Evolutionary conservation across 768 basidiomycete genomes (phyloP).

Genomic region (Pleurotus cornucopiae): DNA sequence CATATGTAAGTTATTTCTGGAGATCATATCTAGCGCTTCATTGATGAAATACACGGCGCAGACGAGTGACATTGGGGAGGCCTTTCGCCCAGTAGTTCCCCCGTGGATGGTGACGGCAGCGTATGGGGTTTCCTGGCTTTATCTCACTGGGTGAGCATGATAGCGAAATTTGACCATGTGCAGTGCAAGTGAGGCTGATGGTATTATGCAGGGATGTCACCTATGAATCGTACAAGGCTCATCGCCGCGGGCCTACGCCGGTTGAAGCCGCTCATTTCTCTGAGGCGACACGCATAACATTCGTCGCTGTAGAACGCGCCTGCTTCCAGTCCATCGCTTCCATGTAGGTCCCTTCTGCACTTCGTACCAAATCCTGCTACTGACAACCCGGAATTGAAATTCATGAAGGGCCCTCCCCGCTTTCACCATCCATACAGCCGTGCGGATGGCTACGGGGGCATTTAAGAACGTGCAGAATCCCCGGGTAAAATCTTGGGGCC

Average conservation of each 20-base stretch:
- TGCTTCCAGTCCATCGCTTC: slow-evolving; percentile 80
- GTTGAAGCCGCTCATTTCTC: slow-evolving; percentile 67
- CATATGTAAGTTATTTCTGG: slow-evolving; percentile 49
- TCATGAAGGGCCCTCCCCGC: slow-evolving; percentile 70
- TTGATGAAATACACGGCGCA: slow-evolving; percentile 19
- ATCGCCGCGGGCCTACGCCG: slow-evolving; percentile 60
- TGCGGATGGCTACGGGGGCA: slow-evolving; percentile 66
- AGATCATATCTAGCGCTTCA: too few relatives aligned
- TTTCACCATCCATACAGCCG: slow-evolving; percentile 81
- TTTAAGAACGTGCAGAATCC: slow-evolving; percentile 57
- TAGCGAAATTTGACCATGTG: background rate
- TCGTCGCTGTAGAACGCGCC: slow-evolving; percentile 72
- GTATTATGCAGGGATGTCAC: slow-evolving; percentile 52
- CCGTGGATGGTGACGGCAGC: slow-evolving; percentile 70
- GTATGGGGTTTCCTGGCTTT: slow-evolving; percentile 81
- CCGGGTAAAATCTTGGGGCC: slow-evolving; percentile 68
- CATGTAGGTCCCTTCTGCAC: slow-evolving; percentile 46
- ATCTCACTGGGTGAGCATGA: slow-evolving; percentile 50
- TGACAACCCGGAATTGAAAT: background rate
- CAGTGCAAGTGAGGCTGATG: background rate
- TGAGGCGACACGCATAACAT: slow-evolving; percentile 61
- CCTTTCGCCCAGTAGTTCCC: slow-evolving; percentile 74
- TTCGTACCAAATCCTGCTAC: too few relatives aligned
- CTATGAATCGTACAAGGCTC: slow-evolving; percentile 79
- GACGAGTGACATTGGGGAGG: slow-evolving; percentile 83